Conservation (phyloP, 176 grass and related monocot species). For the Tillandsia fasciculata region DNA sequence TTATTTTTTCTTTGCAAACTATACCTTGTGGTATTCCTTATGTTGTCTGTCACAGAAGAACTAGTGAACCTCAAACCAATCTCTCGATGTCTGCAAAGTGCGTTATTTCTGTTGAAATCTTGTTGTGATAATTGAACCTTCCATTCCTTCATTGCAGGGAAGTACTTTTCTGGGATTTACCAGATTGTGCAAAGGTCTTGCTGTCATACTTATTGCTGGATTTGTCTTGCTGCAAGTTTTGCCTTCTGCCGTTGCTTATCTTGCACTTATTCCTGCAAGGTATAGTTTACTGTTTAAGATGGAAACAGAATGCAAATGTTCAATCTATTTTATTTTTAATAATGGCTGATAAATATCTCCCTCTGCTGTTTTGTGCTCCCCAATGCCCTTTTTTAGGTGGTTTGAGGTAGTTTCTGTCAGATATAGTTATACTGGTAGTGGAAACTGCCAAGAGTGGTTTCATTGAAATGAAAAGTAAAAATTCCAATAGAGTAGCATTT, state of each 20-base stretch:
- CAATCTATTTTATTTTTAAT: background rate
- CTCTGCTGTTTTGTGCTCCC: background rate
- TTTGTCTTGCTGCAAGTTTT: constrained; percentile 69
- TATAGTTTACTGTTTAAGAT: constrained; percentile 17
- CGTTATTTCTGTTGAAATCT: background rate
- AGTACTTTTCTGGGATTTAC: constrained; percentile 78
- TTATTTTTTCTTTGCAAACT: too few relatives aligned
- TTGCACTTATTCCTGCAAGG: constrained; percentile 86
- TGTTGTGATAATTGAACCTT: background rate
- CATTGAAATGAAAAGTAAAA: too few relatives aligned
- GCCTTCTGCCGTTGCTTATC: constrained; percentile 54
- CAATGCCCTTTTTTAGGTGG: background rate
- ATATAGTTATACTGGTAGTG: background rate
- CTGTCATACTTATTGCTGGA: constrained; percentile 55
- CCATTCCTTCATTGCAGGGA: constrained; percentile 38
- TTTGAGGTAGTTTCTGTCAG: background rate
- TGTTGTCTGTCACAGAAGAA: background rate
- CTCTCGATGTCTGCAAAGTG: background rate
- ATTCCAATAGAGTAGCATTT: background rate
- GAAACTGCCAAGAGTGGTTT: background rate
- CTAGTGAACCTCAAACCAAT: background rate
- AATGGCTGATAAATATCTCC: background rate
- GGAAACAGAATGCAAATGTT: constrained; percentile 1
- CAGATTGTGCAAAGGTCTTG: constrained; percentile 82
- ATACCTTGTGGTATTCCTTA: background rate